A percentile compares a stretch with the other conserved stretches of the same genome.
These are phyloP conservation scores for Eutrema yunnanense DNA, from an alignment of 345 rosid genomes.

Conservation along the genomic window DNA sequence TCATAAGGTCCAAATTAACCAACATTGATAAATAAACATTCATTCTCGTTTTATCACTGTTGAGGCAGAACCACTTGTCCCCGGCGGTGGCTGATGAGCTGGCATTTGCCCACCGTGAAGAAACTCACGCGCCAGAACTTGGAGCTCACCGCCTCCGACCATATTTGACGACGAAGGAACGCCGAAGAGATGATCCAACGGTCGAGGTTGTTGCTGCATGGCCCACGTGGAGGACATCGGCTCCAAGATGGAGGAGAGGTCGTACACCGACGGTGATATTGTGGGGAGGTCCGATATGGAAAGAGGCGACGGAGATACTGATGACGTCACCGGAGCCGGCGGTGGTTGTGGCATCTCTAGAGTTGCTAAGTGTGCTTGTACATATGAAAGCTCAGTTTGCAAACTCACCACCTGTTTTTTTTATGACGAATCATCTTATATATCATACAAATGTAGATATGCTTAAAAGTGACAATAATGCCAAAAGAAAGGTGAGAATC, in stretches of 20 bases:
- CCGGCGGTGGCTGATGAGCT: constrained; percentile 33
- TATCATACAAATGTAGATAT: neutral
- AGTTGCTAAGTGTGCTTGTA: constrained; percentile 66
- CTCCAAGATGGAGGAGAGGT: constrained; percentile 65
- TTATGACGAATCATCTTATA: neutral
- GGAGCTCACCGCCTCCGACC: constrained; percentile 58
- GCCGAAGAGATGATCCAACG: constrained; percentile 49
- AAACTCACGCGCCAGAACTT: constrained; percentile 64
- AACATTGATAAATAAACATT: neutral
- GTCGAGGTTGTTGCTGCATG: constrained; percentile 46
- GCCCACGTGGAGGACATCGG: constrained; percentile 47
- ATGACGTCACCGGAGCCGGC: constrained; percentile 26
- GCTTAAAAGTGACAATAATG: neutral
- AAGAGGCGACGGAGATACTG: constrained; percentile 44
- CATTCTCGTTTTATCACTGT: constrained; percentile 23
- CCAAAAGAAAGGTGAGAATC: constrained; percentile 10
- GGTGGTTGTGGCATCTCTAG: constrained; percentile 55
- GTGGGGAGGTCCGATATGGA: constrained; percentile 71
- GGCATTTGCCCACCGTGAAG: constrained; percentile 48
- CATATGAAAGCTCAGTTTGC: constrained; percentile 72
- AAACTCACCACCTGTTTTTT: constrained; percentile 57
- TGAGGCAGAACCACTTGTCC: constrained; percentile 15
- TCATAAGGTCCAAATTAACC: constrained; percentile 1
- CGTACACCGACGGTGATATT: constrained; percentile 45
- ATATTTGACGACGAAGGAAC: constrained; percentile 23